Conservation (phyloP, 2,329 filamentous ascomycete genomes). For the Exserohilum turcica region DNA sequence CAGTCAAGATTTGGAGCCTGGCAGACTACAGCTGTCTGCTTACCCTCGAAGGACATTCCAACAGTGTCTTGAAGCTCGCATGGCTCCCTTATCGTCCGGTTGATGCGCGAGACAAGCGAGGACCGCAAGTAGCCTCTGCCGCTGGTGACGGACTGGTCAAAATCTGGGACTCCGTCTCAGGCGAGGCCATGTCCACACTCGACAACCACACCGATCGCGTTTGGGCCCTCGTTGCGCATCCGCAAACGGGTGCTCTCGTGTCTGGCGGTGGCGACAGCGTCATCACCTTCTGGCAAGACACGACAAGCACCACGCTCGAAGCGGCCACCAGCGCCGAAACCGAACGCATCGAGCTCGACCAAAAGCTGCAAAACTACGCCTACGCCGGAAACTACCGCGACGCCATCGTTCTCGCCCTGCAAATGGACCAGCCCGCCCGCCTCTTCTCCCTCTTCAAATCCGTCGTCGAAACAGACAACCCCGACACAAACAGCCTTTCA, state of each 20-base stretch:
- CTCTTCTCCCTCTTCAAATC: constrained; percentile 82
- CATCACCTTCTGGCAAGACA: constrained; percentile 95
- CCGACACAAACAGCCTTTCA: constrained; percentile 67
- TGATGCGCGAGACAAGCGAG: constrained; percentile 57
- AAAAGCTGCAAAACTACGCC: constrained; percentile 91
- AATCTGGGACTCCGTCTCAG: constrained; percentile 87
- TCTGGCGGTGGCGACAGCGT: constrained; percentile 93
- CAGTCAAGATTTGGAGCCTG: constrained; percentile 91
- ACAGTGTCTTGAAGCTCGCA: constrained; percentile 89
- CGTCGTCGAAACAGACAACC: constrained; percentile 68
- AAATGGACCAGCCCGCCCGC: constrained; percentile 90
- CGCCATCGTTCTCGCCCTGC: constrained; percentile 87
- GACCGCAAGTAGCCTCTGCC: constrained; percentile 78
- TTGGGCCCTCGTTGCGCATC: constrained; percentile 80
- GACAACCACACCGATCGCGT: constrained; percentile 98
- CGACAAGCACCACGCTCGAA: constrained; percentile 77
- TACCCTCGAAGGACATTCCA: constrained; percentile 95
- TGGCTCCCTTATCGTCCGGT: constrained; percentile 69
- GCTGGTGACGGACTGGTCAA: constrained; percentile 95
- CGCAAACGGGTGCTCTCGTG: constrained; percentile 69
- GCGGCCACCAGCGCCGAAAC: constrained; percentile 75
- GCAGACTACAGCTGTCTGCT: constrained; percentile 89
- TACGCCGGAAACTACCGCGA: constrained; percentile 86
- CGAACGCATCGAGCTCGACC: constrained; percentile 88
- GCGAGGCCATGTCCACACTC: constrained; percentile 84